Base-by-base conservation (phyloP, 1,139 yeast species). In the Geotrichum fermentans region DNA sequence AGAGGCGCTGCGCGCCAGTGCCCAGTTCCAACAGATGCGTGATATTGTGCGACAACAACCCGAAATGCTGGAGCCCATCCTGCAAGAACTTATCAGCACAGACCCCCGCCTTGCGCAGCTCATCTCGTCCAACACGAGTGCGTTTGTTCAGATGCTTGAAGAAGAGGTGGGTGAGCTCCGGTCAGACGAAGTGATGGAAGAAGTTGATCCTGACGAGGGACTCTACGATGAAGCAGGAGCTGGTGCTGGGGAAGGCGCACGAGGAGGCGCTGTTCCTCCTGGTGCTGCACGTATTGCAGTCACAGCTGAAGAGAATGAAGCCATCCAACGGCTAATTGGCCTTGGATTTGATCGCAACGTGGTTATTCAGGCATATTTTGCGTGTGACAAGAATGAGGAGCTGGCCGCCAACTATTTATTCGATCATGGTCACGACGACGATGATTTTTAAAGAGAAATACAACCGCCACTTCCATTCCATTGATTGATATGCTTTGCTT, bases 351-450 rank as follows among this genome's bases (percentile, higher is more conserved):
- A 87, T 57, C 79, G 96, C 59, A 77, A 82, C 60, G 72, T 85
- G 55, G 98, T 86, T 45, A 80, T 90, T 54, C 97, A 90, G 71
- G 96, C 95, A 33, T 94, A 88, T 71, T 83, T 94, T 77, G 98
- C 97, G 41, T 92, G 98, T 68, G 98, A 94, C 64, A 92, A 90
- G 73, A 89, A 92, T 69, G 98, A 92, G 71, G 97, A 92, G 72
- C 78, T 88, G 61, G 89, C 98, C 40, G 98, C 97, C 36, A 94
- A 92, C 70, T 80, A 88, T 63, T 74, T 92, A 61, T 86, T 84
- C 52, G 74, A 71, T 58, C 71, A 71, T 50, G 74, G 73, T 34
- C 57, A 64, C 50, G 70, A 66, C 13, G 69, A 67, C 40, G 64
- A 64, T 18, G 59, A 59, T 45, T 40, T 29, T 40, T 40, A 40